Conservation (phyloP, 805 yeast species). For the Priceomyces fermenticarens region DNA sequence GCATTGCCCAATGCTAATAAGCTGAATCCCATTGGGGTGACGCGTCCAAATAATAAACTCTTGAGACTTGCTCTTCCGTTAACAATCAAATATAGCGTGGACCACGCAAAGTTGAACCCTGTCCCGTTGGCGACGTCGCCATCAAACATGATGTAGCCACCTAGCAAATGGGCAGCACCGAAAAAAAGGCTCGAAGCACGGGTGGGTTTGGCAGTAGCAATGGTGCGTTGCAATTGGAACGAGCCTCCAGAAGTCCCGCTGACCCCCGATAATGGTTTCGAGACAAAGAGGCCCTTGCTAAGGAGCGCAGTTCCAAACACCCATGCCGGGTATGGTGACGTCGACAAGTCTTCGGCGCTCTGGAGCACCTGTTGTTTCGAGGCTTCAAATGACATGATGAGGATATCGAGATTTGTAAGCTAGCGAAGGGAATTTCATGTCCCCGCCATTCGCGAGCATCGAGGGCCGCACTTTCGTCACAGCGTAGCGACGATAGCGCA, state of each 20-base stretch:
- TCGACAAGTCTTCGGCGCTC: slow-evolving; percentile 6
- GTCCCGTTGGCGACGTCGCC: slow-evolving; percentile 76
- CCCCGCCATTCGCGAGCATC: background rate
- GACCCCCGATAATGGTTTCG: slow-evolving; percentile 11
- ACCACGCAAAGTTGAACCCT: slow-evolving; percentile 82
- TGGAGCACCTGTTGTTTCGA: background rate
- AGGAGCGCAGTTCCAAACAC: slow-evolving; percentile 13
- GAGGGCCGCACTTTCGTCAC: background rate
- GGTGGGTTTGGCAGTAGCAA: slow-evolving; percentile 31
- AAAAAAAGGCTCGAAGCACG: slow-evolving; percentile 48
- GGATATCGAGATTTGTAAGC: background rate
- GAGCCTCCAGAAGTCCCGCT: slow-evolving; percentile 19
- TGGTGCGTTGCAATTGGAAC: slow-evolving; percentile 13
- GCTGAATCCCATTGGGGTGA: slow-evolving; percentile 61
- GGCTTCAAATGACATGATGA: slow-evolving; percentile 1
- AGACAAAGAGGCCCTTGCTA: slow-evolving; percentile 11
- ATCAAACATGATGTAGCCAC: slow-evolving; percentile 73
- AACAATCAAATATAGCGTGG: slow-evolving; percentile 65
- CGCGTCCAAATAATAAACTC: slow-evolving; percentile 52
- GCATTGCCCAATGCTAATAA: slow-evolving; percentile 61
- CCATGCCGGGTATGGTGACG: slow-evolving; percentile 22
- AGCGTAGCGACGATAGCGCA: no score
- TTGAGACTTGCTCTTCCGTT: slow-evolving; percentile 60
- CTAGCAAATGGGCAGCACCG: slow-evolving; percentile 60
- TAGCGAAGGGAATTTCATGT: background rate